phyloP scores from a whole-genome alignment of 1,284 basidiomycete species.

The Tremellales sp. region DNA sequence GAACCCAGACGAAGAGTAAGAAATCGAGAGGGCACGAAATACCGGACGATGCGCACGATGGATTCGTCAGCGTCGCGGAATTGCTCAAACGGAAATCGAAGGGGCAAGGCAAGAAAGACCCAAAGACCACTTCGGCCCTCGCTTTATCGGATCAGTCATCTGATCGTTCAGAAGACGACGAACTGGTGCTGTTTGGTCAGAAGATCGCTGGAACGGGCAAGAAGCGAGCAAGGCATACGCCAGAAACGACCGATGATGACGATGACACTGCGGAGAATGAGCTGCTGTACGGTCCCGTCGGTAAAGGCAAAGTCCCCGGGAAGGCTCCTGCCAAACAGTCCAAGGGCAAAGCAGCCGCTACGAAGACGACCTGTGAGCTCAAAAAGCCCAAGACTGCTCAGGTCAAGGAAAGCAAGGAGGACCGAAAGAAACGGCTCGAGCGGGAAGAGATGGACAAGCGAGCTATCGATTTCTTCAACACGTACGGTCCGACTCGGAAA shows the following conservation, averaged over 20 bases:
- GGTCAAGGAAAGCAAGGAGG: constrained; percentile 4
- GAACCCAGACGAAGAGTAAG: constrained; percentile 4
- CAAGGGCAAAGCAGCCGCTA: neutral
- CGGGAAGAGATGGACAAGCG: constrained; percentile 11
- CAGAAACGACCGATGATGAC: neutral
- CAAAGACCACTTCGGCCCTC: neutral
- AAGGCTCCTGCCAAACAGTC: constrained; percentile 1
- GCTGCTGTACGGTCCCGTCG: constrained; percentile 8
- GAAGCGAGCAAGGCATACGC: neutral
- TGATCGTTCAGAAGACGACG: constrained; percentile 17
- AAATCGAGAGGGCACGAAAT: constrained; percentile 33
- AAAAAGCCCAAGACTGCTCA: constrained; percentile 5
- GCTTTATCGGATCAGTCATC: neutral
- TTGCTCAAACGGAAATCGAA: constrained; percentile 27
- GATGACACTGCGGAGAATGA: constrained; percentile 6
- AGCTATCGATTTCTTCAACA: constrained; percentile 39
- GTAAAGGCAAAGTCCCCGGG: constrained; percentile 2
- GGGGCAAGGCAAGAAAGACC: constrained; percentile 11
- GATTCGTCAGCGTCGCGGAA: constrained; percentile 44
- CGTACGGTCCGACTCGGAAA: constrained; percentile 17
- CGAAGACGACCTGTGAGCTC: no score
- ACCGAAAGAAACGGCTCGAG: constrained; percentile 5
- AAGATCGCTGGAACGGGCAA: constrained; percentile 1
- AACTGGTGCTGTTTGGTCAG: no score
- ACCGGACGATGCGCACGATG: constrained; percentile 38